phyloP scores from a whole-genome alignment of 768 basidiomycete species.

The Boletus patriciae region DNA sequence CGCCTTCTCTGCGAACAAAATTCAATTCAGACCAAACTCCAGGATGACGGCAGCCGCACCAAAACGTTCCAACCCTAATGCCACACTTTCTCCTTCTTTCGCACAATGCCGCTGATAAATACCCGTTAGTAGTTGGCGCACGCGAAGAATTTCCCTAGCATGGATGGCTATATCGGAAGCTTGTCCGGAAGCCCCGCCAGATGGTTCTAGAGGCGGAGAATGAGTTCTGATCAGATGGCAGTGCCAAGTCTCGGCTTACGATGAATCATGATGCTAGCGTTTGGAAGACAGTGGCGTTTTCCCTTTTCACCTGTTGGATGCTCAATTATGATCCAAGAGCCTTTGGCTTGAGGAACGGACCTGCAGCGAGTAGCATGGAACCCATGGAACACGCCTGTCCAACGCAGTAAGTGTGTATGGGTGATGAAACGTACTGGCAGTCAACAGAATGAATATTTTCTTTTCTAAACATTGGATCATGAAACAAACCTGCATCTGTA shows the following conservation, averaged over 20 bases:
- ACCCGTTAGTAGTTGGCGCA: constrained; percentile 76
- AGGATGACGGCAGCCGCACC: constrained; percentile 47
- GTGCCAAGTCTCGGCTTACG: constrained; percentile 50
- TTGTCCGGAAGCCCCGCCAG: constrained; percentile 93
- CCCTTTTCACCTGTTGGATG: constrained; percentile 65
- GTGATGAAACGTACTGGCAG: constrained; percentile 81
- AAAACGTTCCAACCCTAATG: constrained; percentile 70
- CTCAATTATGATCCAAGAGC: constrained; percentile 16
- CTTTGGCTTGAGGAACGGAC: constrained; percentile 28
- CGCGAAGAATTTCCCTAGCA: constrained; percentile 92
- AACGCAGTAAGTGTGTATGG: constrained; percentile 95
- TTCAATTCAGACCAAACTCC: constrained; percentile 23
- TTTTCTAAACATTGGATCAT: constrained; percentile 1
- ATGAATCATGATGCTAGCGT: constrained; percentile 98
- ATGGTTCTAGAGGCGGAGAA: constrained; percentile 66
- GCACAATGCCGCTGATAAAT: constrained; percentile 90
- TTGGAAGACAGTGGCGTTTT: constrained; percentile 88
- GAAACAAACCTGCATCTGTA: constrained; percentile 67
- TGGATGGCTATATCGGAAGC: constrained; percentile 98
- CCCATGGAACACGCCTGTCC: constrained; percentile 98
- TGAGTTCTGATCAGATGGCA: constrained; percentile 8
- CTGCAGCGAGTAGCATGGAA: constrained; percentile 86
- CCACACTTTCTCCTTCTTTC: constrained; percentile 60
- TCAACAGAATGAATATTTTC: constrained; percentile 28
- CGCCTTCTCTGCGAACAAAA: constrained; percentile 62